phyloP scores from a whole-genome alignment of 2,329 filamentous ascomycete species.

The Colletotrichum melonis region DNA sequence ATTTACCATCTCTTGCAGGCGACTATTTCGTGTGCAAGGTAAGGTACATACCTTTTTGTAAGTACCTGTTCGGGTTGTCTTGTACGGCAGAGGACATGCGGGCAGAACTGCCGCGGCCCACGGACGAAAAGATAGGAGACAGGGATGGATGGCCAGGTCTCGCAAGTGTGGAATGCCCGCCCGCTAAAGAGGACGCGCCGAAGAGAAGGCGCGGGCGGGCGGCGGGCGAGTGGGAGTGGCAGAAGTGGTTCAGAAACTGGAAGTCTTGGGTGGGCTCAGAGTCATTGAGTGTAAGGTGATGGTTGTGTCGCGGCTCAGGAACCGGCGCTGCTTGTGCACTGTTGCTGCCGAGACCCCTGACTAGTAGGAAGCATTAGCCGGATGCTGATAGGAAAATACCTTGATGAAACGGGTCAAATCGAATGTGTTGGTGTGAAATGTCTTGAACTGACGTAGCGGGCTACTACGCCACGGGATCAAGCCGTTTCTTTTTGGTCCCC shows the following conservation, averaged over 20 bases:
- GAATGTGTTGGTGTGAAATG: neutral
- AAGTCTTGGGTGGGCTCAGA: neutral
- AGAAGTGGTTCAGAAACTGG: neutral
- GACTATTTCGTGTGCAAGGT: neutral
- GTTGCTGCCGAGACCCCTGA: conserved; percentile 26
- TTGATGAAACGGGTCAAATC: neutral
- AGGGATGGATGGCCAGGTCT: neutral
- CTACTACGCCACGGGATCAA: conserved; percentile 19
- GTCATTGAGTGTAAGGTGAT: neutral
- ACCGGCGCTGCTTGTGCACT: conserved; percentile 22
- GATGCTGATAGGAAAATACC: conserved; percentile 14
- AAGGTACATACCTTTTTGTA: neutral
- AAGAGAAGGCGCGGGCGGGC: neutral
- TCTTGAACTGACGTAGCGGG: neutral
- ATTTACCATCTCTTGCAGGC: neutral
- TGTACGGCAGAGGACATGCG: neutral
- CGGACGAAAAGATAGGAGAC: neutral
- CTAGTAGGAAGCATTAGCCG: conserved; percentile 16
- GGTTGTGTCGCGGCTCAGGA: conserved; percentile 29
- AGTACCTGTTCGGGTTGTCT: neutral
- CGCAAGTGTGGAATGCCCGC: conserved; percentile 4
- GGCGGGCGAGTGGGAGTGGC: neutral
- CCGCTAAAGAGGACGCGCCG: conserved; percentile 24
- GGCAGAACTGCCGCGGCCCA: conserved; percentile 8
- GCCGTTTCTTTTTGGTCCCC: conserved; percentile 19